A percentile compares a stretch with the other conserved stretches of the same genome.
Conservation (phyloP, 768 basidiomycete species). For the Mycena albidolilacea region DNA sequence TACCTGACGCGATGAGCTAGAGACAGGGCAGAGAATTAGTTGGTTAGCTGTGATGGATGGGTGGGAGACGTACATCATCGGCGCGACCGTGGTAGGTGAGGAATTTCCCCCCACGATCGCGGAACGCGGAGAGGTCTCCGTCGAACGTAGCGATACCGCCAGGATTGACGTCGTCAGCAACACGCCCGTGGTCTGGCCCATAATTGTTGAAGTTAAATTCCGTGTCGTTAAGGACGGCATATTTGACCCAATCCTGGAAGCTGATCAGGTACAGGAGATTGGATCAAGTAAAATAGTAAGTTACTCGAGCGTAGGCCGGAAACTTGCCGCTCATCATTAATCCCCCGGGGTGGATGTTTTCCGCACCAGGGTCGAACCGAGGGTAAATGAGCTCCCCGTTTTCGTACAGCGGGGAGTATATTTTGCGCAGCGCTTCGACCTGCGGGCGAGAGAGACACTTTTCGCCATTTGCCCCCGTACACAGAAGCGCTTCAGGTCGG, state of each 20-base stretch:
- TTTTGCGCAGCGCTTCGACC: slow-evolving; percentile 40
- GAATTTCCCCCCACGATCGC: slow-evolving; percentile 44
- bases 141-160: slow-evolving; percentile 39
- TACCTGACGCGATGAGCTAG: slow-evolving; percentile 43
- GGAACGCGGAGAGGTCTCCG: slow-evolving; percentile 40
- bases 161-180: slow-evolving; percentile 20
- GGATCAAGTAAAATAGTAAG: too few species aligned
- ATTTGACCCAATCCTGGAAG: slow-evolving; percentile 30
- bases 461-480: slow-evolving; percentile 1
- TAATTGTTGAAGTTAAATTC: slow-evolving; percentile 31
- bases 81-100: slow-evolving; percentile 44
- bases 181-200: slow-evolving; percentile 18
- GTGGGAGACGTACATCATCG: slow-evolving; percentile 13
- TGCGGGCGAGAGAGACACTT: slow-evolving; percentile 41
- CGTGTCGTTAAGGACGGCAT: slow-evolving; percentile 34
- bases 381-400: slow-evolving; percentile 39
- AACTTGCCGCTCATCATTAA: slow-evolving; percentile 15
- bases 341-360: background rate
- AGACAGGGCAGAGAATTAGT: background rate
- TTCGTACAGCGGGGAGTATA: slow-evolving; percentile 42
- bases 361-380: slow-evolving; percentile 37
- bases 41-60: background rate
- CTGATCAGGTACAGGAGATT: background rate
- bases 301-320: background rate
- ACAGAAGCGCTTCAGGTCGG: slow-evolving; percentile 41